Percentiles rank a stretch among this genome's conserved stretches.
Conservation (phyloP, 1,284 basidiomycete genomes). For the Blastosporella zonata region DNA sequence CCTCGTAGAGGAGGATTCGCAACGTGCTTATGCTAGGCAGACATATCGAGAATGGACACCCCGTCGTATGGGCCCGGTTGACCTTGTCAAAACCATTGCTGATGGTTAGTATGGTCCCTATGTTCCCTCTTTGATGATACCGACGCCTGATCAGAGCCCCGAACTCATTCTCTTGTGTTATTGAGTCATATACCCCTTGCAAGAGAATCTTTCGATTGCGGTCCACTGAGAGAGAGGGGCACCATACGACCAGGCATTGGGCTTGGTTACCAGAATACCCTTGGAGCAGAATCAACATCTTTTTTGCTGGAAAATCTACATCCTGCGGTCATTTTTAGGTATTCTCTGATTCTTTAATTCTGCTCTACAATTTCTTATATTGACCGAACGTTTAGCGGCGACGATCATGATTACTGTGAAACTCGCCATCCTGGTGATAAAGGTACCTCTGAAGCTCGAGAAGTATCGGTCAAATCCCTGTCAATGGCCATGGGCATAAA, state of each 20-base stretch:
- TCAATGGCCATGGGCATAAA: constrained; percentile 78
- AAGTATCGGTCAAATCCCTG: constrained; percentile 83
- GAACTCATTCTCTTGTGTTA: constrained; percentile 46
- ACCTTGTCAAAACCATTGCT: constrained; percentile 61
- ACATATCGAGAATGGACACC: constrained; percentile 58
- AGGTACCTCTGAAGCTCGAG: constrained; percentile 37
- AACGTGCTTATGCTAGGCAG: constrained; percentile 46
- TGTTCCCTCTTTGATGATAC: neutral
- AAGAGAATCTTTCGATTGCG: constrained; percentile 65
- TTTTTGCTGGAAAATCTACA: constrained; percentile 67
- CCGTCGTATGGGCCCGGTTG: constrained; percentile 56
- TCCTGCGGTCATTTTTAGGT: constrained; percentile 77
- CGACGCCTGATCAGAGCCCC: constrained; percentile 10
- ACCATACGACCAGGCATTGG: constrained; percentile 76
- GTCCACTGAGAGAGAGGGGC: constrained; percentile 73
- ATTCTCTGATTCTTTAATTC: constrained; percentile 20
- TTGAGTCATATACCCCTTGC: constrained; percentile 84
- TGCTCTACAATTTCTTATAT: constrained; percentile 6
- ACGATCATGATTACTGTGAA: constrained; percentile 92
- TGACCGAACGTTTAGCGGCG: constrained; percentile 53
- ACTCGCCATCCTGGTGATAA: constrained; percentile 43
- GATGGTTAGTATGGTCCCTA: constrained; percentile 36
- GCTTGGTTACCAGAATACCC: constrained; percentile 81
- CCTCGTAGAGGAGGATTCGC: constrained; percentile 78
- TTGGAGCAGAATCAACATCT: constrained; percentile 68